Conservation (phyloP, 73 alveolate genomes). For the Strombidium stylifer region DNA sequence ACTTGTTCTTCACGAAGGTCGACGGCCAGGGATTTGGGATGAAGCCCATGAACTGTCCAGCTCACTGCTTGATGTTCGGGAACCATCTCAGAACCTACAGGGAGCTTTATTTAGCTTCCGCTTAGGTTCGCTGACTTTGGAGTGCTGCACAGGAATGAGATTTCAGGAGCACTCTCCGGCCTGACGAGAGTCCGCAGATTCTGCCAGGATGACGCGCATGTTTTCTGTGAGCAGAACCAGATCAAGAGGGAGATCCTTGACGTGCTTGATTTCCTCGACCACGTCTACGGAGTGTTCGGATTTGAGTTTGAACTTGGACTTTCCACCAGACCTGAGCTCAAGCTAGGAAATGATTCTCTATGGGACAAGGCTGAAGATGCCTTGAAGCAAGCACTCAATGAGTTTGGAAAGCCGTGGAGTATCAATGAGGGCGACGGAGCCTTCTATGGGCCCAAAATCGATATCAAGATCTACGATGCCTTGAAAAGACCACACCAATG, state of each 20-base stretch:
- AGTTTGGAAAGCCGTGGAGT: conserved; percentile 97
- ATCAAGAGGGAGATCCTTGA: conserved; percentile 88
- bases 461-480: conserved; percentile 98
- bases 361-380: conserved; percentile 97
- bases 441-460: conserved; percentile 99
- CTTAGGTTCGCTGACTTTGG: conserved; percentile 99
- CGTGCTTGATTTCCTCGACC: conserved; percentile 81
- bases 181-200: conserved; percentile 99
- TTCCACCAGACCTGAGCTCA: conserved; percentile 95
- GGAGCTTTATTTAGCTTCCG: conserved; percentile 99
- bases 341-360: conserved; percentile 91
- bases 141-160: conserved; percentile 99
- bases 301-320: conserved; percentile 91
- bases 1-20: conserved; percentile 95
- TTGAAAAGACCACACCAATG: conserved; percentile 99
- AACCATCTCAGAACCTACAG: conserved; percentile 92
- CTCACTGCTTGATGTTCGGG: conserved; percentile 97
- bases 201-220: conserved; percentile 99
- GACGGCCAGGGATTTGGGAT: conserved; percentile 98
- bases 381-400: conserved; percentile 88
- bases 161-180: conserved; percentile 98
- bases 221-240: conserved; percentile 97
- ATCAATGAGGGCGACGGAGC: conserved; percentile 99
- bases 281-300: conserved; percentile 90
- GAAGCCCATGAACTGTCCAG: conserved; percentile 99